These are phyloP conservation scores for Nicotiana rustica DNA, from an alignment of 305 asterid species.

Conservation along the genomic window DNA sequence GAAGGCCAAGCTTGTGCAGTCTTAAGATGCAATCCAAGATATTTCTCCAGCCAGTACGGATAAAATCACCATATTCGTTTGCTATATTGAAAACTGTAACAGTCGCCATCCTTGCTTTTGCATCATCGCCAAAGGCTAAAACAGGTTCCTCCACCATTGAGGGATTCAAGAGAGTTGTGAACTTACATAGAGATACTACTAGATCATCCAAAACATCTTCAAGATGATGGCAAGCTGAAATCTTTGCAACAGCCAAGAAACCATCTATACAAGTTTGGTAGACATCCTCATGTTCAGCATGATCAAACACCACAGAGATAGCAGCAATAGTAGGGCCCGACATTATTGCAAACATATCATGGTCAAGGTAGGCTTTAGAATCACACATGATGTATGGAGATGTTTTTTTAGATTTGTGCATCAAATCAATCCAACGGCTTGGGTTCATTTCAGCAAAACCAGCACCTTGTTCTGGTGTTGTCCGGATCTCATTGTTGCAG, in stretches of 20 bases:
- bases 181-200: slow-evolving; percentile 92
- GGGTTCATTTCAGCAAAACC: slow-evolving; percentile 98
- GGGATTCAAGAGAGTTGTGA: slow-evolving; percentile 88
- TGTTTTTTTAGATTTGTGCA: slow-evolving; percentile 85
- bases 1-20: slow-evolving; percentile 93
- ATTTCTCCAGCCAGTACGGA: slow-evolving; percentile 97
- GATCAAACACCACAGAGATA: slow-evolving; percentile 93
- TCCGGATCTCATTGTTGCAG: slow-evolving; percentile 96
- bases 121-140: slow-evolving; percentile 94
- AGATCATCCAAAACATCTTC: slow-evolving; percentile 97
- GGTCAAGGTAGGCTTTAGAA: slow-evolving; percentile 91
- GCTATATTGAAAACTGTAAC: slow-evolving; percentile 93
- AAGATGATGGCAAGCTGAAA: slow-evolving; percentile 96
- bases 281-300: slow-evolving; percentile 95
- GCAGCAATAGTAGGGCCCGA: slow-evolving; percentile 99
- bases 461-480: slow-evolving; percentile 92
- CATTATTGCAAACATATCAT: slow-evolving; percentile 98
- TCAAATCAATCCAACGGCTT: slow-evolving; percentile 97
- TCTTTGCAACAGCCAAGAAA: slow-evolving; percentile 94
- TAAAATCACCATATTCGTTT: slow-evolving; percentile 86
- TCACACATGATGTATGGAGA: slow-evolving; percentile 80
- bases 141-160: slow-evolving; percentile 94
- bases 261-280: slow-evolving; percentile 95
- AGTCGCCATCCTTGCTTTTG: slow-evolving; percentile 96
- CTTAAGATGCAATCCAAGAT: slow-evolving; percentile 90